Evolutionary conservation across 257 asterid species (phyloP), one percentile per base, ranked within the genome.

Genomic region (Solanum medicagineum): DNA sequence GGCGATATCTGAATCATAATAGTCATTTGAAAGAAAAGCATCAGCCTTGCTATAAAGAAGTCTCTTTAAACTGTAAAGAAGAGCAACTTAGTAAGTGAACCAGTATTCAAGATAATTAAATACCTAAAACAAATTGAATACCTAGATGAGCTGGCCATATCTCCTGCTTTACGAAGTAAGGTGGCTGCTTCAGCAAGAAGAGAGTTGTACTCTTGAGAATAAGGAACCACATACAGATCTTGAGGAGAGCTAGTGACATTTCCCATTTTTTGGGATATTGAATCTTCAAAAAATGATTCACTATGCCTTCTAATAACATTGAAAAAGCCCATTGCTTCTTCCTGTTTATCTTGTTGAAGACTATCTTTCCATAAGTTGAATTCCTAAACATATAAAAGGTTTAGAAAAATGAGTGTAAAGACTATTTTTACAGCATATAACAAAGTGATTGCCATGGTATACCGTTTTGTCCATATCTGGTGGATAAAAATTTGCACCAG

Each of bases 381-480:
- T 89, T 96, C 99, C 99, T 96, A 85, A 12, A 85, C 10, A 66
- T 80, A 60, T 74, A 68, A 51, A 86, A 88, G 63, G 15, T 54
- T 2, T 24, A 51, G 82, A 77, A 49, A 69, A 51, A 49, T 8
- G 44, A 73, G 57, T 15, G 60, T 15, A 24, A 15, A 51, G 63
- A 77, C 62, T 77, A 62, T 83, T 24, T 81, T 19, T 47, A 24
- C 59, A 66, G 54, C 53, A 49, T 26, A 73, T 83, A 11, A 77
- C 85, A 86, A 74, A 53, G 40, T 20, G 68, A 51, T 17, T 84
- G 44, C 51, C 81, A 83, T 80, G 53, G 66, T 22, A 68, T 96
- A 96, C 99, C 98, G 59, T 85, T 93, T 94, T 96, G 89, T 93
- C 96, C 98, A 96, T 96, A 88, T 95, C 98, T 56, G 97, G 94